Evolutionary conservation across 108 stramenopile genomes (phyloP).

Genomic region (Nannochloropsis salina): DNA sequence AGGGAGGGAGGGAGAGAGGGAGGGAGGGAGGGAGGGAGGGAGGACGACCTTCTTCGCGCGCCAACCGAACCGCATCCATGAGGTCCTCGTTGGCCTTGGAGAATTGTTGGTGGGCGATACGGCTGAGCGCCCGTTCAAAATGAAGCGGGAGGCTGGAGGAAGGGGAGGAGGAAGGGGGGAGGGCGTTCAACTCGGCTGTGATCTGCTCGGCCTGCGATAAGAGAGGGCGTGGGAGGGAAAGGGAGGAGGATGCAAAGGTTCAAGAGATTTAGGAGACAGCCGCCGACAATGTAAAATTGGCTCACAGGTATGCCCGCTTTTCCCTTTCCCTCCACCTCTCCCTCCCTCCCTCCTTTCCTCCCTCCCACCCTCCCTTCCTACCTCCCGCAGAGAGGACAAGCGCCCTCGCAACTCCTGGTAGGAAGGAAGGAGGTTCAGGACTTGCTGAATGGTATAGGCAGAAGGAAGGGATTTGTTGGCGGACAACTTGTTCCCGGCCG

Average conservation of each 20-base stretch:
- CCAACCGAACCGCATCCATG: not conserved
- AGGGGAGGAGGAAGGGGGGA: not conserved
- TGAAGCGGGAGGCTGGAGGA: not conserved
- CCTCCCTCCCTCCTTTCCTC: not conserved
- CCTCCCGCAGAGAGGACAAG: not conserved
- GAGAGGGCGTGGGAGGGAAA: not conserved
- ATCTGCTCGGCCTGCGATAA: not conserved
- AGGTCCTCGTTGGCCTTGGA: not conserved
- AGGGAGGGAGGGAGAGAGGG: slow-evolving; percentile 2
- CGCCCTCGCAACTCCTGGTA: not conserved
- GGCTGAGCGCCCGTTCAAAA: not conserved
- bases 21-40: slow-evolving; percentile 10
- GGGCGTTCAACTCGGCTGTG: not conserved
- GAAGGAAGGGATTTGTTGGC: not conserved
- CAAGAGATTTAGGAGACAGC: not conserved
- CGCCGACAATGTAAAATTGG: too few species aligned
- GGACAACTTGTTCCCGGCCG: not conserved
- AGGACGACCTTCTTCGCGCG: not conserved
- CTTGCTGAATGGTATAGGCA: not conserved
- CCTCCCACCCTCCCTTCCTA: not conserved
- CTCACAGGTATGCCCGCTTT: too few species aligned
- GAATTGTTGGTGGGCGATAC: not conserved
- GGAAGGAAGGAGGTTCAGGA: not conserved
- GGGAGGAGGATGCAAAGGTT: not conserved
- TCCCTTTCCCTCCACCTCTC: not conserved